A percentile compares a stretch with the other conserved stretches of the same genome.
Conservation (phyloP, 495 filamentous ascomycete species). For the Diplogelasinospora grovesii region DNA sequence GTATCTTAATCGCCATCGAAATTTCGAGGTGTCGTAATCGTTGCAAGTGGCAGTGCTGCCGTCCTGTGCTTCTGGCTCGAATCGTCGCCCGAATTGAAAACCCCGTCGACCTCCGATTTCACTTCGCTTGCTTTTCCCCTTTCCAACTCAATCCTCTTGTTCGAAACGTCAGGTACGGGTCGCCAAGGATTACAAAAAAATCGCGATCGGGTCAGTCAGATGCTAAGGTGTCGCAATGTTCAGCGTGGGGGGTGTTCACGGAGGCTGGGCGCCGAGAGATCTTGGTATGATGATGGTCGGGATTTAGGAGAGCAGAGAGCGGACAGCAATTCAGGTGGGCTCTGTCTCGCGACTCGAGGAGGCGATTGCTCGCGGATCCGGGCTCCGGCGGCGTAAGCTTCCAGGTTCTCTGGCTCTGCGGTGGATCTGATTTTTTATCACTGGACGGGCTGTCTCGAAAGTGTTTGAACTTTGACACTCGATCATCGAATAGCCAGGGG, state of each 20-base stretch:
- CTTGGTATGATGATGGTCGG: constrained; percentile 10
- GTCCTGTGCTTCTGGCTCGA: too few relatives aligned
- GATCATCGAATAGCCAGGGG: constrained; percentile 8
- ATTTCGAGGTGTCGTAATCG: constrained; percentile 8
- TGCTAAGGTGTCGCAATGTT: constrained; percentile 14
- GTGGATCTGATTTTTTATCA: constrained; percentile 5
- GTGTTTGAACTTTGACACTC: constrained; percentile 25
- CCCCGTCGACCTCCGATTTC: too few relatives aligned
- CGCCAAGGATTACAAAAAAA: not conserved
- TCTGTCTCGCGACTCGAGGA: not conserved
- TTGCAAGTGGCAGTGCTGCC: not conserved
- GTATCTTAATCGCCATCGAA: constrained; percentile 31
- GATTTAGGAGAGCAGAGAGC: constrained; percentile 6
- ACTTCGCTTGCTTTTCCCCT: too few relatives aligned
- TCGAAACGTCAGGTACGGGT: too few relatives aligned
- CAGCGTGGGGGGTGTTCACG: constrained; percentile 20
- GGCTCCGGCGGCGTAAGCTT: not conserved
- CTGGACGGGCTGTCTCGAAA: constrained; percentile 19
- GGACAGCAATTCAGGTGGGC: not conserved
- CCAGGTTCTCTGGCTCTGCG: constrained; percentile 1
- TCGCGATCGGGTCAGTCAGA: constrained; percentile 9
- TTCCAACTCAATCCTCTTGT: too few relatives aligned
- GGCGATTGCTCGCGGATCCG: not conserved
- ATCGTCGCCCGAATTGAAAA: too few relatives aligned
- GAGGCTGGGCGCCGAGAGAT: constrained; percentile 33